Conservation (phyloP, 306 rosid species). For the Prinsepia uniflora region DNA sequence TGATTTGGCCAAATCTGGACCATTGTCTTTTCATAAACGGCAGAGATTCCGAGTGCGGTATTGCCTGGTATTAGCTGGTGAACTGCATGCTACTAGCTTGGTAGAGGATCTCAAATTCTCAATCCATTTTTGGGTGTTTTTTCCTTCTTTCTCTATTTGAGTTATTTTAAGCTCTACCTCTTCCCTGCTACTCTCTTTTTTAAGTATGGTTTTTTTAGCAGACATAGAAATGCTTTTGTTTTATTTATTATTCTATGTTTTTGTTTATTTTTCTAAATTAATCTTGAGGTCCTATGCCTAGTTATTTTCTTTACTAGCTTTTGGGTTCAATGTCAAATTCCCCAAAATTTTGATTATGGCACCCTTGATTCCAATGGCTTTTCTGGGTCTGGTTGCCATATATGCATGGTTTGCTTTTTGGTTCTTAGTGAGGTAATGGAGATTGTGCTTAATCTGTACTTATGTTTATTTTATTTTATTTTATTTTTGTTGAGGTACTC, state of each 20-base stretch:
- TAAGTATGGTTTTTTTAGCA: not conserved
- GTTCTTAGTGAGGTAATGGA: not conserved
- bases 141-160: not conserved
- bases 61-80: no score
- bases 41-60: not conserved
- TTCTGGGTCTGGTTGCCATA: not conserved
- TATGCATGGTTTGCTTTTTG: not conserved
- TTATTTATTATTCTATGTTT: not conserved
- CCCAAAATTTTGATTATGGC: not conserved
- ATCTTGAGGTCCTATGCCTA: not conserved
- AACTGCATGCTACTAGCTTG: not conserved
- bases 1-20: not conserved
- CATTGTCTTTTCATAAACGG: not conserved
- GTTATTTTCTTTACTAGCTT: not conserved
- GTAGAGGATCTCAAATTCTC: not conserved
- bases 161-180: not conserved
- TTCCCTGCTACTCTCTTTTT: not conserved
- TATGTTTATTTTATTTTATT: not conserved
- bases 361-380: constrained; percentile 3
- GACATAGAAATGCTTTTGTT: not conserved
- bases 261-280: not conserved
- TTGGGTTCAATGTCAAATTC: not conserved
- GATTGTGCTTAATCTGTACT: not conserved
- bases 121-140: not conserved
- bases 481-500: not conserved